These are phyloP conservation scores for Sclerotinia subarctica DNA, from an alignment of 2,329 filamentous ascomycete genomes.

Conservation along the genomic window DNA sequence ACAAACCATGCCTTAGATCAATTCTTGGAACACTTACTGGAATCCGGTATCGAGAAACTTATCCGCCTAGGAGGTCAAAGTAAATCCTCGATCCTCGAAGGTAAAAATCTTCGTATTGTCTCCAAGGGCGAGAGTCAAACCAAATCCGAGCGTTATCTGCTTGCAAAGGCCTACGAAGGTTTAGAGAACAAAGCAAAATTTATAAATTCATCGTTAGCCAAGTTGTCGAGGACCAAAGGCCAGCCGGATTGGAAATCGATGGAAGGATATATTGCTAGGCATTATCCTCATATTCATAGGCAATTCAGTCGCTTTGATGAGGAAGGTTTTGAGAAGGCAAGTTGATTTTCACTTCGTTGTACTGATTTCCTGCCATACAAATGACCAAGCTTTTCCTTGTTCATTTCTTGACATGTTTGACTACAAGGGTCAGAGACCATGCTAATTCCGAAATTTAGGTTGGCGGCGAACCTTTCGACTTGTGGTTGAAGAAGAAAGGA, in stretches of 20 bases:
- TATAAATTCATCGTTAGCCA: conserved; percentile 22
- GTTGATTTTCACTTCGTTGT: neutral
- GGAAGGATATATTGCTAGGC: conserved; percentile 21
- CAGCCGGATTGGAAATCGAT: conserved; percentile 23
- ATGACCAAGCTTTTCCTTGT: too few relatives aligned
- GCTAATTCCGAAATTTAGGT: conserved; percentile 3
- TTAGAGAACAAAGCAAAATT: conserved; percentile 21
- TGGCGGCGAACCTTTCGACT: conserved; percentile 25
- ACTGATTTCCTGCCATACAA: too few relatives aligned
- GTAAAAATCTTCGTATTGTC: conserved; percentile 30
- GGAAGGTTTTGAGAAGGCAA: conserved; percentile 26
- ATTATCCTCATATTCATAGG: conserved; percentile 23
- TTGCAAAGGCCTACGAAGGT: conserved; percentile 19
- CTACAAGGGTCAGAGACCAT: too few relatives aligned
- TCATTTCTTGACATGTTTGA: too few relatives aligned
- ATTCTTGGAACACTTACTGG: conserved; percentile 49
- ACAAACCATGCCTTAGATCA: conserved; percentile 38
- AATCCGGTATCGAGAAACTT: conserved; percentile 44
- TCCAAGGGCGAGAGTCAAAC: conserved; percentile 25
- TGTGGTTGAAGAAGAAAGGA: conserved; percentile 19
- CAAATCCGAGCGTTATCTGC: conserved; percentile 24
- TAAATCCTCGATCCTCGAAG: conserved; percentile 27
- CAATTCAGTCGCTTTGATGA: conserved; percentile 28
- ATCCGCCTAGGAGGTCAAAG: conserved; percentile 46
- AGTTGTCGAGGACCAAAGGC: conserved; percentile 16